These are phyloP conservation scores for Lasiodiplodia gonubiensis DNA, from an alignment of 2,329 filamentous ascomycete genomes.

Conservation along the genomic window DNA sequence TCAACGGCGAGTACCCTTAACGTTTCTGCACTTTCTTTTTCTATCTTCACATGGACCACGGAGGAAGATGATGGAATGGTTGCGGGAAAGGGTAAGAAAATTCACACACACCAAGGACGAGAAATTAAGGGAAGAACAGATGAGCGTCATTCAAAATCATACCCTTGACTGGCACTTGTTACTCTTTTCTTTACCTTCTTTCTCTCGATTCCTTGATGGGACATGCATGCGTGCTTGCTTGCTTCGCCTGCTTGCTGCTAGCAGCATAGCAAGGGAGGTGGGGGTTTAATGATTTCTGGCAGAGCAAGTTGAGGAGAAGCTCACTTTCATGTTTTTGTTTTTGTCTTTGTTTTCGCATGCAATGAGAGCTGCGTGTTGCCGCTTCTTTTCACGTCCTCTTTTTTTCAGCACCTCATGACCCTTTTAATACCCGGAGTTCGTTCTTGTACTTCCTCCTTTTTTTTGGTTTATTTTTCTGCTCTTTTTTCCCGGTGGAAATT, in stretches of 20 bases:
- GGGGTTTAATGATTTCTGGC: neutral
- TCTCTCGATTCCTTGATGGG: neutral
- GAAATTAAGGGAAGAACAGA: conserved; percentile 2
- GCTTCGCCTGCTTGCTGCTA: neutral
- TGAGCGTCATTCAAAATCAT: conserved; percentile 5
- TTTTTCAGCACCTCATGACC: conserved; percentile 1
- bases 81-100: conserved; percentile 11
- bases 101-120: neutral
- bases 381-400: neutral
- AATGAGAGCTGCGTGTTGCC: neutral
- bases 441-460: neutral
- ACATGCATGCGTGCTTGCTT: neutral
- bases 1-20: conserved; percentile 9
- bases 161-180: conserved; percentile 10
- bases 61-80: neutral
- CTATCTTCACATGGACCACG: neutral
- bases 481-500: neutral
- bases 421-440: conserved; percentile 28
- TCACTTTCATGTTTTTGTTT: too few species aligned
- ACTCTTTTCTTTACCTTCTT: conserved; percentile 2
- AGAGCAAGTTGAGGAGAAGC: neutral
- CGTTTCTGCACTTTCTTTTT: conserved; percentile 16
- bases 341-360: neutral
- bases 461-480: neutral
- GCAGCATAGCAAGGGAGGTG: neutral